Evolutionary conservation across 2,329 filamentous ascomycete genomes (phyloP).

Genomic region (Cladophialophora exuberans): DNA sequence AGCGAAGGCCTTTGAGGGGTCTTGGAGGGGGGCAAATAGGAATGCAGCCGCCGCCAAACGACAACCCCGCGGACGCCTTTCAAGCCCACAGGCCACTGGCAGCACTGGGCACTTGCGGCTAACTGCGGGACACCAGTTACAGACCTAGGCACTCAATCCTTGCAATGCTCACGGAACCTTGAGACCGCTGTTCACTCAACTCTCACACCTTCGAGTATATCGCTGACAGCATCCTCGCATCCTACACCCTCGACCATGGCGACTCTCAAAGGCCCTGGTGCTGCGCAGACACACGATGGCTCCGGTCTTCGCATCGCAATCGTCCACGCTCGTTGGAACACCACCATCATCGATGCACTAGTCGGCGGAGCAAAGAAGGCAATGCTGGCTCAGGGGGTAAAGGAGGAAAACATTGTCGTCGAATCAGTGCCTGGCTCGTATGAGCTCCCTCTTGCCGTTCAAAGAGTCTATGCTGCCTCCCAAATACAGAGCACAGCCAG

Average conservation of each 20-base stretch:
- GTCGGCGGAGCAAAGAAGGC: slow-evolving; percentile 78
- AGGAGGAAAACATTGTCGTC: slow-evolving; percentile 82
- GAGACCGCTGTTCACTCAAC: not conserved
- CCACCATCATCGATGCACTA: slow-evolving; percentile 81
- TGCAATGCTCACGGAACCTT: not conserved
- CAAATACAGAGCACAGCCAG: slow-evolving; percentile 72
- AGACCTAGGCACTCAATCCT: slow-evolving; percentile 4
- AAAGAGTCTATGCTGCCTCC: slow-evolving; percentile 83
- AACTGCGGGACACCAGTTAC: slow-evolving; percentile 17
- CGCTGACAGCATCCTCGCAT: not conserved
- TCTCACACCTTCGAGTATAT: not conserved
- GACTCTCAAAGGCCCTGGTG: slow-evolving; percentile 66
- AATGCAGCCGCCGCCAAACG: too few relatives aligned
- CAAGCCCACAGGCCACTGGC: not conserved
- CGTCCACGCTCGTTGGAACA: slow-evolving; percentile 95
- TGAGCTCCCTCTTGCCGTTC: slow-evolving; percentile 89
- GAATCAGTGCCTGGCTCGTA: slow-evolving; percentile 92
- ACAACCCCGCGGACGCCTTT: not conserved
- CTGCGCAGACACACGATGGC: slow-evolving; percentile 62
- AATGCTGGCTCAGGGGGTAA: slow-evolving; percentile 77
- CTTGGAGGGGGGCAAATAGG: slow-evolving; percentile 18
- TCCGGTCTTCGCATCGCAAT: slow-evolving; percentile 85
- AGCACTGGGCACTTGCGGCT: slow-evolving; percentile 17
- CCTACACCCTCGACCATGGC: slow-evolving; percentile 43
- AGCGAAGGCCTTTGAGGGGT: slow-evolving; percentile 7